Evolutionary conservation across 2,329 filamentous ascomycete species (phyloP).

Genomic region (Podosphaera fusca): DNA sequence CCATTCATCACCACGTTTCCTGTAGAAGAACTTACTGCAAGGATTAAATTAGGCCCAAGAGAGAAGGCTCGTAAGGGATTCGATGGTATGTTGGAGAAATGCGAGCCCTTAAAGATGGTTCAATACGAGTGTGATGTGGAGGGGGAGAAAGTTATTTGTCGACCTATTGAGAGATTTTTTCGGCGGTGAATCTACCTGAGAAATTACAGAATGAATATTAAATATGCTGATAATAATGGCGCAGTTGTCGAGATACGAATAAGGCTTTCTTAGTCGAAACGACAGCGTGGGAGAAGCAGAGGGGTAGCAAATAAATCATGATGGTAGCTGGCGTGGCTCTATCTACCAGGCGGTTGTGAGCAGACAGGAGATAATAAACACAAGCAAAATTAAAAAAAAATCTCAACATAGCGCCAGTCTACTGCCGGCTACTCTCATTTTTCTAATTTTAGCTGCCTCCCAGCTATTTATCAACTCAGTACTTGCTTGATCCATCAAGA

Average conservation of each 20-base stretch:
- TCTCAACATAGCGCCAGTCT: too few species aligned
- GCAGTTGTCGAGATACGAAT: constrained; percentile 33
- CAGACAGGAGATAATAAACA: too few species aligned
- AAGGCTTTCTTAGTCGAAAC: constrained; percentile 38
- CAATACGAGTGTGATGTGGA: constrained; percentile 37
- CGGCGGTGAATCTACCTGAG: constrained; percentile 23
- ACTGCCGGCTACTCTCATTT: too few species aligned
- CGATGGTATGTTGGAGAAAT: constrained; percentile 28
- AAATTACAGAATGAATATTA: neutral
- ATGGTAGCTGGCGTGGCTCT: too few species aligned
- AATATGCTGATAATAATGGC: neutral
- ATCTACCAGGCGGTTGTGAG: too few species aligned
- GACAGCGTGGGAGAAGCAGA: constrained; percentile 31
- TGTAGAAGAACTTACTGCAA: constrained; percentile 4
- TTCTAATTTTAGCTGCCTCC: too few species aligned
- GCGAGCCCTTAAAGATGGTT: constrained; percentile 32
- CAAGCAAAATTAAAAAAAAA: too few species aligned
- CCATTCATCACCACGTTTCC: neutral
- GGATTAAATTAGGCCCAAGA: constrained; percentile 24
- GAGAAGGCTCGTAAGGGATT: constrained; percentile 25
- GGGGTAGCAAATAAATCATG: neutral
- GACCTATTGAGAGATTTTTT: constrained; percentile 34
- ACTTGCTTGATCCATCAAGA: neutral
- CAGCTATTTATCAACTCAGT: neutral
- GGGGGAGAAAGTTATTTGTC: constrained; percentile 25